These are phyloP conservation scores for Flaveria brownii DNA, from an alignment of 129 eudicot species.

Conservation along the genomic window DNA sequence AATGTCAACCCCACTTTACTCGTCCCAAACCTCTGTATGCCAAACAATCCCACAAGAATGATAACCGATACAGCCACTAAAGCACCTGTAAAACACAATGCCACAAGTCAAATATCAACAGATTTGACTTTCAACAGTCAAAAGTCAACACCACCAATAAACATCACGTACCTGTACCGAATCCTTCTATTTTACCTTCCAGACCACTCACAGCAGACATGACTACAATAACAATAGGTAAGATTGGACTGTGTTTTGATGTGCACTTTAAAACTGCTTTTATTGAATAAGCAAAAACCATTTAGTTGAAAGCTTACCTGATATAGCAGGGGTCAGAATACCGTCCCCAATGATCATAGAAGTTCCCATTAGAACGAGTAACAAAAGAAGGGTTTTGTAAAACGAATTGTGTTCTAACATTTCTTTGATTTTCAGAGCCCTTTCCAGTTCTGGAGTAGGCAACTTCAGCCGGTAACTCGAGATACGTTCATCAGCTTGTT, in stretches of 20 bases:
- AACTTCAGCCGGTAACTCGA: conserved; percentile 87
- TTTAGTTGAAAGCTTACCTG: conserved; percentile 49
- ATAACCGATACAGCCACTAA: conserved; percentile 69
- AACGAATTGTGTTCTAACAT: conserved; percentile 63
- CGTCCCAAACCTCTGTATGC: conserved; percentile 93
- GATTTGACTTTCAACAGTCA: conserved; percentile 5
- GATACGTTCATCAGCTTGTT: conserved; percentile 83
- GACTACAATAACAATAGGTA: conserved; percentile 46
- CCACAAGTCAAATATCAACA: conserved; percentile 14
- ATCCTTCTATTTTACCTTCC: conserved; percentile 78
- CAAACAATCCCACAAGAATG: conserved; percentile 75
- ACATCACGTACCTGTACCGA: conserved; percentile 64
- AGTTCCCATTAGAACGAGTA: conserved; percentile 91
- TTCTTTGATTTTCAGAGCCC: conserved; percentile 84
- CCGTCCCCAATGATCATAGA: conserved; percentile 99
- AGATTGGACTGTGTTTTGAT: not conserved
- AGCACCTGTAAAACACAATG: conserved; percentile 53
- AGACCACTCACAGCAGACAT: conserved; percentile 99
- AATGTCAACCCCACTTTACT: conserved; percentile 87
- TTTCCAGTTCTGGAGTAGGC: conserved; percentile 90
- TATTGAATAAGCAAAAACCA: not conserved
- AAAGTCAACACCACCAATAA: conserved; percentile 2
- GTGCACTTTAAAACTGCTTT: not conserved
- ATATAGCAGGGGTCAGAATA: conserved; percentile 92
- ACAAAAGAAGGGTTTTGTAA: conserved; percentile 71